Conservation (phyloP, 352 stramenopile genomes). For the Globisporangium viniferum region DNA sequence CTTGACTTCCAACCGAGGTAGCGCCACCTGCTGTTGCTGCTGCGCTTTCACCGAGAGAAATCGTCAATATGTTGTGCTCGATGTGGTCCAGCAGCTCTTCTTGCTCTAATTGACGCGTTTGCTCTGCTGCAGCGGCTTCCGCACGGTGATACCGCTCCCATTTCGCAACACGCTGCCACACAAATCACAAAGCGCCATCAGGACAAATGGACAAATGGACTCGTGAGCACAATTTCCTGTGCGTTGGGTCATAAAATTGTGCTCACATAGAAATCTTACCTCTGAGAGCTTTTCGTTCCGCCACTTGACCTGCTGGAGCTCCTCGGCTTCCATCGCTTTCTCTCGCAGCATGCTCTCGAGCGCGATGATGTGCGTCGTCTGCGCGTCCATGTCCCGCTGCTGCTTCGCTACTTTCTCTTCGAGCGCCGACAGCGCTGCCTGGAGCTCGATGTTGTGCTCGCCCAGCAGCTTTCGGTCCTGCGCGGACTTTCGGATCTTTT, state of each 20-base stretch:
- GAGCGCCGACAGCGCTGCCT: constrained; percentile 46
- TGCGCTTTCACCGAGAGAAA: constrained; percentile 31
- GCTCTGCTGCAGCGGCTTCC: constrained; percentile 33
- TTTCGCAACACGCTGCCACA: constrained; percentile 42
- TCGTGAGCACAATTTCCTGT: neutral
- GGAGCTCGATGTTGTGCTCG: constrained; percentile 80
- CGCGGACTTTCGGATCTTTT: constrained; percentile 49
- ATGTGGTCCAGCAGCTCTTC: constrained; percentile 54
- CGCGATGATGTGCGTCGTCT: constrained; percentile 57
- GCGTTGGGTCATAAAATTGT: too few species aligned
- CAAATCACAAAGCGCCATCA: neutral
- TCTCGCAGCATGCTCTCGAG: constrained; percentile 56
- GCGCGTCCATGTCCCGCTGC: constrained; percentile 53
- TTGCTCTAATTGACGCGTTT: constrained; percentile 38
- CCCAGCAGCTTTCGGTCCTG: constrained; percentile 76
- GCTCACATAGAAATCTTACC: constrained; percentile 18
- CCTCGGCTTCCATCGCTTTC: constrained; percentile 34
- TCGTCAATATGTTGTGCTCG: constrained; percentile 32
- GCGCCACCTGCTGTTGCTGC: neutral
- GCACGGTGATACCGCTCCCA: constrained; percentile 59
- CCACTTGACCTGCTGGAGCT: constrained; percentile 31
- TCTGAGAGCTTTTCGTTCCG: constrained; percentile 43
- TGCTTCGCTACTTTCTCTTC: constrained; percentile 45
- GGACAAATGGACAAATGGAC: neutral
- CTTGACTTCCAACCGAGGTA: neutral